Evolutionary conservation across 2,329 filamentous ascomycete species (phyloP).

Genomic region (Coniochaeta ligniaria): DNA sequence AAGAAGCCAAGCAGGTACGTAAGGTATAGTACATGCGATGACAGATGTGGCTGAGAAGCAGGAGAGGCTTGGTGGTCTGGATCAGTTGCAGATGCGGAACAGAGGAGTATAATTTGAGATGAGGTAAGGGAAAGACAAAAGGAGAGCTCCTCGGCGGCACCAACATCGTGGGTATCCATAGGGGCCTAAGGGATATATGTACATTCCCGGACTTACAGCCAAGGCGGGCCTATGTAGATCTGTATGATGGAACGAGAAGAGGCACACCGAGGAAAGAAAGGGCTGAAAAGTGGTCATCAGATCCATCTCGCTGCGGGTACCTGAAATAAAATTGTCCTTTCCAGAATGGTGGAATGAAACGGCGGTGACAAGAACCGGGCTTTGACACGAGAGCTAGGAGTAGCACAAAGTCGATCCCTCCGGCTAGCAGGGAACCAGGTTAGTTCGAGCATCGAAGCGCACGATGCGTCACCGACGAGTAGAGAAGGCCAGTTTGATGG

Average conservation of each 20-base stretch:
- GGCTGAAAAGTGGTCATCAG: constrained; percentile 2
- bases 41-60: background rate
- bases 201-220: background rate
- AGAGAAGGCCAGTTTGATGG: constrained; percentile 8
- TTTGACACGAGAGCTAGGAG: constrained; percentile 7
- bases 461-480: constrained; percentile 9
- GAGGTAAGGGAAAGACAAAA: background rate
- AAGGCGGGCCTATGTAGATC: background rate
- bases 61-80: background rate
- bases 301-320: constrained; percentile 4
- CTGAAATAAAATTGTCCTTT: constrained; percentile 14
- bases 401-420: constrained; percentile 14
- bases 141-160: background rate
- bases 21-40: background rate
- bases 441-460: constrained; percentile 13
- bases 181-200: background rate
- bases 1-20: background rate
- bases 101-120: background rate
- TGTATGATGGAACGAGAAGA: background rate
- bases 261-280: background rate
- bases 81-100: background rate
- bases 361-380: constrained; percentile 17
- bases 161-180: background rate
- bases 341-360: constrained; percentile 14
- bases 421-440: constrained; percentile 13